Conservation (phyloP, 805 yeast species). For the Isabelozyma pseudorhagii region DNA sequence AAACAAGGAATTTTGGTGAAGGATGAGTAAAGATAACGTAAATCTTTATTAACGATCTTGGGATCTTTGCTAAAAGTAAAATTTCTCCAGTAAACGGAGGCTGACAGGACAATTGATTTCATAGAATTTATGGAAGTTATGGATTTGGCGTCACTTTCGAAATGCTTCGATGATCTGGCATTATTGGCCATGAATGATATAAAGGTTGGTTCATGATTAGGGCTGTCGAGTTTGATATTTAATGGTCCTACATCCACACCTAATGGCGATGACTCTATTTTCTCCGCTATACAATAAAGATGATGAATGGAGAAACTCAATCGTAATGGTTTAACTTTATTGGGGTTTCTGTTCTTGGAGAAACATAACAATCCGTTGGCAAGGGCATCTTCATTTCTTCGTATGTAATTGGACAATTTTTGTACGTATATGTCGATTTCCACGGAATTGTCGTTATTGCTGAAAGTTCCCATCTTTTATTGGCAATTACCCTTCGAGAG, state of each 20-base stretch:
- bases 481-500: neutral
- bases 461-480: slow-evolving; percentile 13
- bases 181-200: slow-evolving; percentile 60
- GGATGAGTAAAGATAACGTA: slow-evolving; percentile 57
- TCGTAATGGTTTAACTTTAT: slow-evolving; percentile 48
- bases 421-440: slow-evolving; percentile 61
- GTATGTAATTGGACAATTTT: slow-evolving; percentile 50
- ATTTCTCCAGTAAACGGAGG: slow-evolving; percentile 39
- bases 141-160: slow-evolving; percentile 45
- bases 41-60: slow-evolving; percentile 46
- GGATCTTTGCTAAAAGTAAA: slow-evolving; percentile 37
- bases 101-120: slow-evolving; percentile 46
- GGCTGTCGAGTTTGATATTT: slow-evolving; percentile 56
- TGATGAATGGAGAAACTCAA: slow-evolving; percentile 62
- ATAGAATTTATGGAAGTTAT: slow-evolving; percentile 59
- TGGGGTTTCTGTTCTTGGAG: slow-evolving; percentile 31
- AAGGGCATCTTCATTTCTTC: slow-evolving; percentile 54
- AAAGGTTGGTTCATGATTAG: slow-evolving; percentile 50
- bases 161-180: slow-evolving; percentile 39
- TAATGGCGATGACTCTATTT: slow-evolving; percentile 46
- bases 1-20: slow-evolving; percentile 66
- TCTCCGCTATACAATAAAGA: slow-evolving; percentile 56
- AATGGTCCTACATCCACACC: slow-evolving; percentile 60
- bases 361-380: slow-evolving; percentile 58
- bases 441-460: slow-evolving; percentile 30